Evolutionary conservation across 2,329 filamentous ascomycete species (phyloP), one percentile per base, ranked within the genome.

Genomic region (Alternaria metachromatica): DNA sequence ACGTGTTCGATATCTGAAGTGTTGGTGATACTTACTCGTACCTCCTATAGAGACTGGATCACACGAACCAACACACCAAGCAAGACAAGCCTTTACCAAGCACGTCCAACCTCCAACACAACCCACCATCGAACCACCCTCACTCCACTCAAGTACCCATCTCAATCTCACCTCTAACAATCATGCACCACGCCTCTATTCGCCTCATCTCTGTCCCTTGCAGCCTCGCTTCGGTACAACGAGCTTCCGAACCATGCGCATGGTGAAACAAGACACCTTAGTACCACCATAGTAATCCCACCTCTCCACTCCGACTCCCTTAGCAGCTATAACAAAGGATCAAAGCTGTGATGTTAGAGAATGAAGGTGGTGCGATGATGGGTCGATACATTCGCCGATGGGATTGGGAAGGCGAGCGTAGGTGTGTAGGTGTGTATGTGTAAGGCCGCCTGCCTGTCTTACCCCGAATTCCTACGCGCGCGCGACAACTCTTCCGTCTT

Each of bases 111-210:
- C 33, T 21, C 4, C 10, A 23, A 53, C 11, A 15, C 15, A 18
- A 18, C 37, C 37, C 55, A 49, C 23, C 10, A 60, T 60, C 58
- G 58, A 50, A 60, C 30, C 41, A 60, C 30, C 9, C n/a, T 60
- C 51, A 46, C 48, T 49, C 58, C 43, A 60, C 51, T 12, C 6
- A n/a, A 21, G 6, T n/a, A 44, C 23, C 23, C 7, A 13, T 6
- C 7, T 37, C 23, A 49, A n/a, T 53, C 20, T 33, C 13, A 21
- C 21, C 49, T 53, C 49, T 51, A 21, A 33, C 28, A 23, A 10
- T 15, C 13, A 37, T 33, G 28, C 49, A 37, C 18, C 20, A 37
- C 33, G 33, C 18, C 13, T 53, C 49, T 41, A 2, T 23, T 30
- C 53, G 43, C 21, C 21, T 49, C 44, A 18, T 18, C 15, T 26